phyloP scores from a whole-genome alignment of 805 yeast genomes.

The Pichia rugopelliculosa region DNA sequence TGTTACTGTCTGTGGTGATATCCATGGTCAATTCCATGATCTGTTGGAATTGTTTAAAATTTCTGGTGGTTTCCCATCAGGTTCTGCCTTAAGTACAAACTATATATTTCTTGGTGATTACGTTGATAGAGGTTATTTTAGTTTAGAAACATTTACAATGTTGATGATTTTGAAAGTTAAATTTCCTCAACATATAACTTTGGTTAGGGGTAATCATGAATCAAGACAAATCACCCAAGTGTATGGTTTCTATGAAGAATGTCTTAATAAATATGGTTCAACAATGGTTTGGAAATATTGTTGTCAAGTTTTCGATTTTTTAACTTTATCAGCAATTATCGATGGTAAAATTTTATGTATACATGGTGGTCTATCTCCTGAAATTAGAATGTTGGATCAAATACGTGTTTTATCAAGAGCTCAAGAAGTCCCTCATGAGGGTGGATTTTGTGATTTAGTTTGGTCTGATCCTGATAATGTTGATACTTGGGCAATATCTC shows the following conservation, averaged over 20 bases:
- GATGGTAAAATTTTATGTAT: constrained; percentile 94
- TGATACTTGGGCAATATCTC: constrained; percentile 96
- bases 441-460: constrained; percentile 94
- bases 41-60: constrained; percentile 82
- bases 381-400: constrained; percentile 94
- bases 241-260: constrained; percentile 95
- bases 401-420: constrained; percentile 91
- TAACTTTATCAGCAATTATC: constrained; percentile 90
- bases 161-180: constrained; percentile 90
- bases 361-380: constrained; percentile 96
- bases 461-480: constrained; percentile 99
- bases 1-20: constrained; percentile 94
- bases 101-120: constrained; percentile 92
- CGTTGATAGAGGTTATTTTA: constrained; percentile 96
- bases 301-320: constrained; percentile 91
- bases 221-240: constrained; percentile 97
- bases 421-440: constrained; percentile 98
- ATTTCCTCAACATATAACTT: constrained; percentile 58
- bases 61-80: constrained; percentile 87
- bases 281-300: constrained; percentile 95
- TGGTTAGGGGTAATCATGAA: constrained; percentile 97
- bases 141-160: constrained; percentile 87
- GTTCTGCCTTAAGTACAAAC: constrained; percentile 37
- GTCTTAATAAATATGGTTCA: constrained; percentile 86
- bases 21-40: constrained; percentile 97